Evolutionary conservation across 805 yeast genomes (phyloP).

Genomic region (Cyberlindnera amylophila): DNA sequence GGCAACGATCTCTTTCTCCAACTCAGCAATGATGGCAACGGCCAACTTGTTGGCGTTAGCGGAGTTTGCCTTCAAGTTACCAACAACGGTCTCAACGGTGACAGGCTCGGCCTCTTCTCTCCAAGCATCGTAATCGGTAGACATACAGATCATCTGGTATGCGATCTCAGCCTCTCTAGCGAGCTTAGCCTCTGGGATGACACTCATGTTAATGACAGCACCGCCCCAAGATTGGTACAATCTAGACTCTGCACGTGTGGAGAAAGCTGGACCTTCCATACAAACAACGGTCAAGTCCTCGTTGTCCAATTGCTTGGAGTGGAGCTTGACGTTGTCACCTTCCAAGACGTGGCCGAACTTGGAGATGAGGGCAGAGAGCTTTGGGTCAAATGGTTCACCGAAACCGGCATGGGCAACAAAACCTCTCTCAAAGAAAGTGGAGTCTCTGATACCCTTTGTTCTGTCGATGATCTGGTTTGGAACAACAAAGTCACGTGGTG

Average conservation of each 20-base stretch:
- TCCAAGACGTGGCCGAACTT: conserved; percentile 55
- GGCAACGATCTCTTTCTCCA: conserved; percentile 56
- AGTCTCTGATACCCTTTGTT: conserved; percentile 89
- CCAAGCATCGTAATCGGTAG: conserved; percentile 99
- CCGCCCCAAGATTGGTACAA: conserved; percentile 89
- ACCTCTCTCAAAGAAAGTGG: conserved; percentile 82
- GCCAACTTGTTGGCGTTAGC: conserved; percentile 82
- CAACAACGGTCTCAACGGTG: conserved; percentile 95
- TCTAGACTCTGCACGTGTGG: conserved; percentile 93
- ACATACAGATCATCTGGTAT: conserved; percentile 98
- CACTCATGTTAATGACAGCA: conserved; percentile 93
- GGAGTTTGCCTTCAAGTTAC: conserved; percentile 82
- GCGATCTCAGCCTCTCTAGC: conserved; percentile 97
- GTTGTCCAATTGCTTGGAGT: conserved; percentile 60
- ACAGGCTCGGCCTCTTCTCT: conserved; percentile 93
- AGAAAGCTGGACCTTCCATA: conserved; percentile 99
- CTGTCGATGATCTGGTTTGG: conserved; percentile 96
- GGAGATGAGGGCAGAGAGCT: conserved; percentile 61
- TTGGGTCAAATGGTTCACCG: conserved; percentile 92
- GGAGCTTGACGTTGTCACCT: conserved; percentile 48
- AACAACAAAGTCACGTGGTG: conserved; percentile 93
- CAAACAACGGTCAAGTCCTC: conserved; percentile 84
- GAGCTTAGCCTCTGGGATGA: conserved; percentile 93
- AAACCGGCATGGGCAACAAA: conserved; percentile 96
- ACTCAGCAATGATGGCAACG: conserved; percentile 57